Evolutionary conservation across 108 stramenopile species (phyloP).

Genomic region (Aurantiochytrium sp.): DNA sequence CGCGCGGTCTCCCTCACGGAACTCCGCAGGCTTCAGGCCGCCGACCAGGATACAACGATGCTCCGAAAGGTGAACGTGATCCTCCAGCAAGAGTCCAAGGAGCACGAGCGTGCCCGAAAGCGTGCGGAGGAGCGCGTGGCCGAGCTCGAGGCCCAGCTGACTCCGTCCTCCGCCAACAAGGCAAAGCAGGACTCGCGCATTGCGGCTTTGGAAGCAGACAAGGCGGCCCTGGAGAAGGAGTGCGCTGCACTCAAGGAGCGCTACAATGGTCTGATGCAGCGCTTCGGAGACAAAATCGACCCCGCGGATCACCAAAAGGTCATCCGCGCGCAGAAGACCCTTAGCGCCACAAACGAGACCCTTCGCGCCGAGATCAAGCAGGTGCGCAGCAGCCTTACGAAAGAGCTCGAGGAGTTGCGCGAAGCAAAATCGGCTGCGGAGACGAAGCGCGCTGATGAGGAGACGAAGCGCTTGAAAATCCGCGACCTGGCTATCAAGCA

Average conservation of each 20-base stretch:
- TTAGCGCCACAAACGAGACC: neutral
- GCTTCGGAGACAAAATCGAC: slow-evolving; percentile 22
- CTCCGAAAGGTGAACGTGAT: neutral
- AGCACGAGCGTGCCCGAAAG: neutral
- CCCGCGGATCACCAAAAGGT: neutral
- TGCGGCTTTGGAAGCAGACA: neutral
- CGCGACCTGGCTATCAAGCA: neutral
- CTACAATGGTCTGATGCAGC: neutral
- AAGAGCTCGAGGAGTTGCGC: too few relatives aligned
- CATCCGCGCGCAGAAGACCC: neutral
- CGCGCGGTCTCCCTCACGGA: neutral
- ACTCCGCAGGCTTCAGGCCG: neutral
- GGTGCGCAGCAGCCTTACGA: too few relatives aligned
- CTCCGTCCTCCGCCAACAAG: neutral
- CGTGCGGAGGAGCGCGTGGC: neutral
- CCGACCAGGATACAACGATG: neutral
- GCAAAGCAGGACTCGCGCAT: neutral
- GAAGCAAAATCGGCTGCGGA: too few relatives aligned
- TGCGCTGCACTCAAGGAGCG: neutral
- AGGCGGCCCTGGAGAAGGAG: neutral
- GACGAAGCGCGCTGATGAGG: neutral
- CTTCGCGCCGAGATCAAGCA: neutral
- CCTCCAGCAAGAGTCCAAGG: neutral
- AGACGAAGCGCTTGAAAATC: neutral
- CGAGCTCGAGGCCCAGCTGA: neutral